These are phyloP conservation scores for Simmondsia chinensis DNA, from an alignment of 148 eudicot species.

Conservation along the genomic window DNA sequence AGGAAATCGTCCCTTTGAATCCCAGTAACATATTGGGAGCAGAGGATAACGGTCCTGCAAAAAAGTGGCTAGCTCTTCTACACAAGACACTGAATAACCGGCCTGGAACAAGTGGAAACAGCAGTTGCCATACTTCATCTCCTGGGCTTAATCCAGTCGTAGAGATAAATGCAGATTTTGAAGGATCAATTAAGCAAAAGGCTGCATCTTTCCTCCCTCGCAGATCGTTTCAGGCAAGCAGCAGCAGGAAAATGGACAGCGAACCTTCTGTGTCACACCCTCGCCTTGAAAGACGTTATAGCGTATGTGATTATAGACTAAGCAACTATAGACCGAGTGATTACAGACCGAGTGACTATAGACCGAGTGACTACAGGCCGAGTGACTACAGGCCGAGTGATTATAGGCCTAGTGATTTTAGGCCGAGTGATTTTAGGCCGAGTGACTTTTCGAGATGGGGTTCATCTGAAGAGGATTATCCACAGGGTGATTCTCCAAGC, in stretches of 20 bases:
- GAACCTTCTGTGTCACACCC: conserved; percentile 64
- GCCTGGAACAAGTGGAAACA: conserved; percentile 65
- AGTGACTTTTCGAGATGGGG: conserved; percentile 88
- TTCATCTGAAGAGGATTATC: conserved; percentile 82
- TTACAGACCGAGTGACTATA: conserved; percentile 31
- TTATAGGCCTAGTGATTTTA: conserved; percentile 36
- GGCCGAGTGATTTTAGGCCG: conserved; percentile 52
- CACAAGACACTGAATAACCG: conserved; percentile 70
- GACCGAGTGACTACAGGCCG: conserved; percentile 37
- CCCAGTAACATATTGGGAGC: conserved; percentile 88
- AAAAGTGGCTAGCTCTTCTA: conserved; percentile 68
- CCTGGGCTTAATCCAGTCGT: conserved; percentile 79
- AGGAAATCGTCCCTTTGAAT: conserved; percentile 89
- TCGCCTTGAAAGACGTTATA: conserved; percentile 74
- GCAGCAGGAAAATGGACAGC: conserved; percentile 45
- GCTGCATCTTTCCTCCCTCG: conserved; percentile 61
- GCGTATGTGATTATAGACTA: conserved; percentile 72
- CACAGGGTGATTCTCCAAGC: conserved; percentile 74
- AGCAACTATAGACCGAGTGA: conserved; percentile 38
- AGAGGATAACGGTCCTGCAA: conserved; percentile 93
- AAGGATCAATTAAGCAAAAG: conserved; percentile 55
- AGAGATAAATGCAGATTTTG: conserved; percentile 86
- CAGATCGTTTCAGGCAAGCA: conserved; percentile 73
- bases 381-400: conserved; percentile 40
- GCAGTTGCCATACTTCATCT: conserved; percentile 77